phyloP scores from a whole-genome alignment of 371 early-diverging fungal genomes.

The Parasitella parasitica region DNA sequence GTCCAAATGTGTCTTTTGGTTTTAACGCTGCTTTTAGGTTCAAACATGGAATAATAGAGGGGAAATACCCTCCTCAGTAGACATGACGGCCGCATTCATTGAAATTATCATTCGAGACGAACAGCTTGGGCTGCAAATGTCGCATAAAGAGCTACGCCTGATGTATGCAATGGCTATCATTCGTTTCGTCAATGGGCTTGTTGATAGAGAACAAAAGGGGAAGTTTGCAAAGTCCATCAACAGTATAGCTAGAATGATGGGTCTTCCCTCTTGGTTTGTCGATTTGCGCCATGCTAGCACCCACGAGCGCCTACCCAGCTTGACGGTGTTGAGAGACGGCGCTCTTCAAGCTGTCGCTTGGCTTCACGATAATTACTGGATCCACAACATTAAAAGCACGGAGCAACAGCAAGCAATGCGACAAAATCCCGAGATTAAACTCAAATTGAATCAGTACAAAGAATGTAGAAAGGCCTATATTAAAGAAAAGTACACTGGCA shows the following conservation, averaged over 20 bases:
- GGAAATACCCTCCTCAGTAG: conserved; percentile 58
- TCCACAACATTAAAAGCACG: conserved; percentile 19
- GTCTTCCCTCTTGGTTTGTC: conserved; percentile 67
- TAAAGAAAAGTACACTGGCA: conserved; percentile 14
- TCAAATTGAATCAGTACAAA: conserved; percentile 38
- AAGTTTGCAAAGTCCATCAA: conserved; percentile 53
- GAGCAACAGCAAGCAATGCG: background rate
- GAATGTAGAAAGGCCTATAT: conserved; percentile 35
- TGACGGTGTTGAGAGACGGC: conserved; percentile 55
- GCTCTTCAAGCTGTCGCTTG: conserved; percentile 53
- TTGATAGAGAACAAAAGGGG: conserved; percentile 60
- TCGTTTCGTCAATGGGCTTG: conserved; percentile 69
- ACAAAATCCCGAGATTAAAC: conserved; percentile 15
- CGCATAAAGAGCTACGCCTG: conserved; percentile 56
- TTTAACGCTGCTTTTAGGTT: conserved; percentile 32
- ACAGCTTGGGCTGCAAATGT: conserved; percentile 25
- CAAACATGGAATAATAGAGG: conserved; percentile 66
- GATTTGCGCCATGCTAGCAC: conserved; percentile 70
- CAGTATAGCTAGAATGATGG: conserved; percentile 53
- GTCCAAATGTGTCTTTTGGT: background rate
- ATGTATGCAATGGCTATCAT: conserved; percentile 55
- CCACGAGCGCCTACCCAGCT: conserved; percentile 63
- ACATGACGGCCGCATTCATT: conserved; percentile 57
- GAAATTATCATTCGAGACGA: conserved; percentile 55
- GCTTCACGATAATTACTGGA: conserved; percentile 53